A percentile compares a stretch with the other conserved stretches of the same genome.
phyloP scores from a whole-genome alignment of 2,329 filamentous ascomycete genomes.

The Sphaerostilbella broomeana region DNA sequence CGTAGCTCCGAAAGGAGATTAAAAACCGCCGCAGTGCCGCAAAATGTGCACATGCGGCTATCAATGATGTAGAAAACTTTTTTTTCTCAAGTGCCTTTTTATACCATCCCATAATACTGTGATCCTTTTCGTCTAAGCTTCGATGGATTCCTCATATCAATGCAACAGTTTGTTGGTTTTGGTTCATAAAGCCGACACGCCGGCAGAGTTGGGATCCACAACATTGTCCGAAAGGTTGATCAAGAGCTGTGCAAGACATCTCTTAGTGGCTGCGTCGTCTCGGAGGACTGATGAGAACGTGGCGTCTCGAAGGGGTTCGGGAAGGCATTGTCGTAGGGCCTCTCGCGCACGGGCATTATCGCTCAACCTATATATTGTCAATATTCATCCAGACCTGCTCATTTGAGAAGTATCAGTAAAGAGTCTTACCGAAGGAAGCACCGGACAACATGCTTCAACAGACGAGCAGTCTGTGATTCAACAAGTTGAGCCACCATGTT shows the following conservation, averaged over 20 bases:
- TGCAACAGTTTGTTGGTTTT: slow-evolving; percentile 5
- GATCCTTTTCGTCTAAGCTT: slow-evolving; percentile 19
- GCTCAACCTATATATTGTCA: slow-evolving; percentile 59
- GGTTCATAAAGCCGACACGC: slow-evolving; percentile 28
- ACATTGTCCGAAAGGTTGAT: slow-evolving; percentile 94
- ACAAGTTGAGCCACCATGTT: slow-evolving; percentile 99
- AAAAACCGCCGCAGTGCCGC: slow-evolving; percentile 9
- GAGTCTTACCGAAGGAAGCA: slow-evolving; percentile 83
- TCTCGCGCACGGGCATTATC: slow-evolving; percentile 95
- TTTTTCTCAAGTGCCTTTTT: slow-evolving; percentile 21
- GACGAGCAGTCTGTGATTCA: slow-evolving; percentile 90
- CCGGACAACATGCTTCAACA: slow-evolving; percentile 94
- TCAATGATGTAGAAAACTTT: slow-evolving; percentile 29
- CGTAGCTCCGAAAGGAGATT: slow-evolving; percentile 5
- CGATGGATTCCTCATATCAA: slow-evolving; percentile 19
- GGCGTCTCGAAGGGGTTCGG: slow-evolving; percentile 95
- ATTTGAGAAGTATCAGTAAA: neutral
- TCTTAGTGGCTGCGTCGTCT: slow-evolving; percentile 95
- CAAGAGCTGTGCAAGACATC: slow-evolving; percentile 91
- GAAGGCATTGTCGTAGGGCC: slow-evolving; percentile 89
- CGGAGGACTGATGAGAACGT: slow-evolving; percentile 95
- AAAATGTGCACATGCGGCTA: slow-evolving; percentile 21
- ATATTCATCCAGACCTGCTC: slow-evolving; percentile 15
- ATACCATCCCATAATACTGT: slow-evolving; percentile 26
- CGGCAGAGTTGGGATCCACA: slow-evolving; percentile 40